phyloP scores from a whole-genome alignment of 2,329 filamentous ascomycete genomes.

The Fusarium clavum region DNA sequence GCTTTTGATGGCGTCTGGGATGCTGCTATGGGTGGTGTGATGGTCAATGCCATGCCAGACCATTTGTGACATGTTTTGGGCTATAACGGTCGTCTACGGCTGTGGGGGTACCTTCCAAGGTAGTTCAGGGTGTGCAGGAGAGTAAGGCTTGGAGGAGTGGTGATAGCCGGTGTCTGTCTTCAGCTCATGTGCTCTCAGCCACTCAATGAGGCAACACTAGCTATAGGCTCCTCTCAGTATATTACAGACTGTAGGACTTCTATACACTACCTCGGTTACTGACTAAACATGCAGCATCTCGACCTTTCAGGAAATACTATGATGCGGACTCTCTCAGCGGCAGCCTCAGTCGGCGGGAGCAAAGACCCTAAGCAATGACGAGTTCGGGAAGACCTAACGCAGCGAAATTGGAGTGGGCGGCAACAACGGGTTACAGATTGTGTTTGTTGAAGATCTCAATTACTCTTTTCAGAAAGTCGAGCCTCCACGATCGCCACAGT shows the following conservation, averaged over 20 bases:
- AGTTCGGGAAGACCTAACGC: slow-evolving; percentile 22
- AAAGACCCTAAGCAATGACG: slow-evolving; percentile 6
- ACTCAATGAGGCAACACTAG: neutral
- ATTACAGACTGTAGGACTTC: neutral
- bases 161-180: neutral
- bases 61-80: neutral
- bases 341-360: neutral
- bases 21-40: neutral
- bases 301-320: neutral
- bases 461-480: neutral
- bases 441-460: slow-evolving; percentile 26
- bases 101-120: neutral
- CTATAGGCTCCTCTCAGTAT: neutral
- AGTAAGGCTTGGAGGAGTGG: neutral
- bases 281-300: slow-evolving; percentile 10
- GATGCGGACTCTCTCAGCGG: neutral
- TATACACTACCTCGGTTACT: neutral
- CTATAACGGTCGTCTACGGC: slow-evolving; percentile 7
- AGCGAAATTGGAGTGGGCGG: slow-evolving; percentile 29
- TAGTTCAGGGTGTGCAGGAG: neutral
- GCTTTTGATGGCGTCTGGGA: slow-evolving; percentile 5
- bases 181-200: neutral
- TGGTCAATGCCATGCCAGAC: neutral
- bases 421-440: slow-evolving; percentile 26
- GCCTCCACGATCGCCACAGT: neutral